Conservation (phyloP, 805 yeast species). For the Candida patagonica region DNA sequence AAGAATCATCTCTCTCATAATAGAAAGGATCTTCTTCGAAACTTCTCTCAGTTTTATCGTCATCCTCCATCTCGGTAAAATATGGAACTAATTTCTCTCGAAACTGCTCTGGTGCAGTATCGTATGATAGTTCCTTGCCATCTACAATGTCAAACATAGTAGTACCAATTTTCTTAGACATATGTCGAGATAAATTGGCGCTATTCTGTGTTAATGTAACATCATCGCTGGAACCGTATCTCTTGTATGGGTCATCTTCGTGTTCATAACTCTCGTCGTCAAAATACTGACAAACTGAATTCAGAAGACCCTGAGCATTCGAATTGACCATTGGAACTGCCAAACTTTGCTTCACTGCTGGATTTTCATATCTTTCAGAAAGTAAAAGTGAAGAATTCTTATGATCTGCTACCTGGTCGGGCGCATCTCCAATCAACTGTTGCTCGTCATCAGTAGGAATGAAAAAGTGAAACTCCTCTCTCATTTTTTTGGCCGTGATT, state of each 20-base stretch:
- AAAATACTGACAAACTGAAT: conserved; percentile 9
- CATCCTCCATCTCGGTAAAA: no score
- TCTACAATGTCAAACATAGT: conserved; percentile 2
- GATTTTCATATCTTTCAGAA: conserved; percentile 17
- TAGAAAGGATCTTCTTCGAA: no score
- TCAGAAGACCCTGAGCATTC: conserved; percentile 11
- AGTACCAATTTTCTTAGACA: background rate
- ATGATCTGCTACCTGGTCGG: conserved; percentile 1
- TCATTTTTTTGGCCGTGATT: conserved; percentile 4
- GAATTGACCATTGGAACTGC: conserved; percentile 20
- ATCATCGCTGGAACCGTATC: background rate
- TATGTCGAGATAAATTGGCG: background rate
- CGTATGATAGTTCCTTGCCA: background rate
- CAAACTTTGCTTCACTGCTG: conserved; percentile 14
- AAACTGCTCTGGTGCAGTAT: background rate
- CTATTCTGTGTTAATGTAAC: background rate
- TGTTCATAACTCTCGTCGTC: conserved; percentile 4
- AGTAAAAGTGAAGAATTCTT: conserved; percentile 5
- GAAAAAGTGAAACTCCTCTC: conserved; percentile 13
- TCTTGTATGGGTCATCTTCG: conserved; percentile 2
- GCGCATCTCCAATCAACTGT: conserved; percentile 9
- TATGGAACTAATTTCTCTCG: conserved; percentile 1
- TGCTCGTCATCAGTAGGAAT: conserved; percentile 15
- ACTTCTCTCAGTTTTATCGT: no score
- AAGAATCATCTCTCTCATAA: no score